A percentile compares a stretch with the other conserved stretches of the same genome.
These are phyloP conservation scores for Populus simonii DNA, from an alignment of 345 rosid genomes.

Conservation along the genomic window DNA sequence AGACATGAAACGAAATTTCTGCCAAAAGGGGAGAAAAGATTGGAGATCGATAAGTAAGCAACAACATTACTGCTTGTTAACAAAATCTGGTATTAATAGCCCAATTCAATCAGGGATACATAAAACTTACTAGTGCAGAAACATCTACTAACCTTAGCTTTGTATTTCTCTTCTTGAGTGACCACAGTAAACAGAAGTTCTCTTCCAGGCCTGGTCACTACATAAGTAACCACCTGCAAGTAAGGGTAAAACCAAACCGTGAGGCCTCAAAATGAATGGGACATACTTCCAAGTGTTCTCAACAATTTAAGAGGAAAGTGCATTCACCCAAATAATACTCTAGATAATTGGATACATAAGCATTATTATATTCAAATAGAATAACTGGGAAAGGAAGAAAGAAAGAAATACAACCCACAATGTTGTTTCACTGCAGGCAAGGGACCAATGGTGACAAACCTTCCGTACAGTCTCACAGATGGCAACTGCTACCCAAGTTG, in stretches of 20 bases:
- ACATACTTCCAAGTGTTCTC: not conserved
- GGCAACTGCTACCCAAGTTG: conserved; percentile 78
- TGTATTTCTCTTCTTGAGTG: conserved; percentile 90
- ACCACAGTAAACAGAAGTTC: conserved; percentile 90
- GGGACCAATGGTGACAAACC: conserved; percentile 36
- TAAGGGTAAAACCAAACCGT: not conserved
- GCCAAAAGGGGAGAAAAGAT: not conserved
- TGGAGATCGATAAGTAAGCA: not conserved
- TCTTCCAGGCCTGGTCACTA: conserved; percentile 86
- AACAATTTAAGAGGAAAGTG: not conserved
- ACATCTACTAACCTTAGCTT: conserved; percentile 63
- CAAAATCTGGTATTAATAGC: not conserved
- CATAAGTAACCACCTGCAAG: conserved; percentile 74
- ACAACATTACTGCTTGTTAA: not conserved
- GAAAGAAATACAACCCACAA: not conserved
- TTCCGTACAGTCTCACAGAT: conserved; percentile 82
- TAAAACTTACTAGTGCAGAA: not conserved
- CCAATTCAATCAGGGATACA: not conserved
- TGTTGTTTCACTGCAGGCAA: not conserved
- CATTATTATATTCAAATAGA: not conserved
- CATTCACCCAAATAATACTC: not conserved
- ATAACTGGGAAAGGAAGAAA: not conserved
- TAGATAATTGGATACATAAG: not conserved
- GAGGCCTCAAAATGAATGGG: not conserved
- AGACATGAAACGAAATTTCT: not conserved